Percentiles rank a stretch among this genome's conserved stretches.
These are phyloP conservation scores for Magnaporthales sp. DNA, from an alignment of 2,329 filamentous ascomycete genomes.

Conservation along the genomic window DNA sequence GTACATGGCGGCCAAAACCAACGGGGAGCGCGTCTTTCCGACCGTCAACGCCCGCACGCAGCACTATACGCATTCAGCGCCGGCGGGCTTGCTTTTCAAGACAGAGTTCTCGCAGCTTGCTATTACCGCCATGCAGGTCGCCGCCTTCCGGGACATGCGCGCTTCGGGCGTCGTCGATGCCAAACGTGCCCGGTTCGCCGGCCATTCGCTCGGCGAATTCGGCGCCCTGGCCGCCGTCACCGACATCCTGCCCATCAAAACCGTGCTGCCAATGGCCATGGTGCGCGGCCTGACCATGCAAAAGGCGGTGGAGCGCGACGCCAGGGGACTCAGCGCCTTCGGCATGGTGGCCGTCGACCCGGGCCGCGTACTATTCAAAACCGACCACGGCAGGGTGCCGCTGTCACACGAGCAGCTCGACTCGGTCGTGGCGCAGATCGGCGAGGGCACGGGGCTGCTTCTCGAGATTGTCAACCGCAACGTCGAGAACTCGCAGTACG, in stretches of 20 bases:
- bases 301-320: slow-evolving; percentile 18
- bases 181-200: slow-evolving; percentile 15
- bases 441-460: slow-evolving; percentile 13
- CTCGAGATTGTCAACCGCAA: slow-evolving; percentile 26
- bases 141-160: slow-evolving; percentile 18
- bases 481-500: slow-evolving; percentile 22
- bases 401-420: slow-evolving; percentile 9
- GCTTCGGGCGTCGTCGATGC: slow-evolving; percentile 17
- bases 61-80: slow-evolving; percentile 18
- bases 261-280: slow-evolving; percentile 18
- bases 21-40: not conserved
- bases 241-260: slow-evolving; percentile 19
- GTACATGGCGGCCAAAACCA: not conserved
- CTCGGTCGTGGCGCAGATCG: slow-evolving; percentile 15
- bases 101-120: slow-evolving; percentile 27
- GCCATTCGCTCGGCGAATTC: slow-evolving; percentile 25
- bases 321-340: slow-evolving; percentile 15
- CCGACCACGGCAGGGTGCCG: slow-evolving; percentile 4
- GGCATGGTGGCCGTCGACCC: slow-evolving; percentile 23
- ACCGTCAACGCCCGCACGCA: slow-evolving; percentile 14
- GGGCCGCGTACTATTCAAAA: slow-evolving; percentile 6
- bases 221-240: slow-evolving; percentile 17
- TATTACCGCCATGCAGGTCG: slow-evolving; percentile 20
- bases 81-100: slow-evolving; percentile 19
- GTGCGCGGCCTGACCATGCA: slow-evolving; percentile 25